Conservation (phyloP, 139 green algal genomes). For the Haematococcus lacustris region DNA sequence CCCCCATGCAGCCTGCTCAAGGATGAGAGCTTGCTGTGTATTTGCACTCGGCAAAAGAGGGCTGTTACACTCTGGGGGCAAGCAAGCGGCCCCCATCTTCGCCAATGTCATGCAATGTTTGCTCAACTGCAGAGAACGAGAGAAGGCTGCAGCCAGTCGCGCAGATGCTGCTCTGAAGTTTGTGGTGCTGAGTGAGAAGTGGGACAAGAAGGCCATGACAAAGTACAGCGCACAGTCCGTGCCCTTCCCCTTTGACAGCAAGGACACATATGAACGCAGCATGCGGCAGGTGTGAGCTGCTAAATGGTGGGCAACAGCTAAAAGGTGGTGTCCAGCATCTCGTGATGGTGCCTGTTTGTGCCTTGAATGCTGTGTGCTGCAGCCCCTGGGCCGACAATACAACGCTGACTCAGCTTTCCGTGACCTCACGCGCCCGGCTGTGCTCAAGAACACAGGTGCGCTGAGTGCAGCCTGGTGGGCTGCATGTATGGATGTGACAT, state of each 20-base stretch:
- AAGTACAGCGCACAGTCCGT: conserved; percentile 53
- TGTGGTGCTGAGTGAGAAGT: conserved; percentile 85
- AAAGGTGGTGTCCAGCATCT: background rate
- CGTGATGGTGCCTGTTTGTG: background rate
- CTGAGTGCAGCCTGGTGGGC: no score
- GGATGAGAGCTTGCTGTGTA: no score
- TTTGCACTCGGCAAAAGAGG: no score
- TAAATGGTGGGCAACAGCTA: background rate
- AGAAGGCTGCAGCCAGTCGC: conserved; percentile 45
- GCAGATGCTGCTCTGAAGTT: conserved; percentile 71
- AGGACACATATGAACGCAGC: conserved; percentile 40
- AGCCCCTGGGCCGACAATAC: conserved; percentile 81
- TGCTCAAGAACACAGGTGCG: conserved; percentile 64
- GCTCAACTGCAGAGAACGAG: conserved; percentile 39
- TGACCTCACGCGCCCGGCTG: conserved; percentile 71
- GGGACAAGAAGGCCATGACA: conserved; percentile 71
- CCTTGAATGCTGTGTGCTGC: conserved; percentile 7
- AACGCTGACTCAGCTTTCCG: conserved; percentile 77
- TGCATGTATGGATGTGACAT: no score
- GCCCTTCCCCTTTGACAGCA: conserved; percentile 61
- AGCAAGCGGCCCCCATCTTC: no score
- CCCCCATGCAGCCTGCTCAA: no score
- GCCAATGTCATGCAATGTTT: no score
- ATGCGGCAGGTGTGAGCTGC: conserved; percentile 13
- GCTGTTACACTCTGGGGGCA: no score